Base-by-base conservation (phyloP, 768 basidiomycete species). In the Xanthoconium purpureum region DNA sequence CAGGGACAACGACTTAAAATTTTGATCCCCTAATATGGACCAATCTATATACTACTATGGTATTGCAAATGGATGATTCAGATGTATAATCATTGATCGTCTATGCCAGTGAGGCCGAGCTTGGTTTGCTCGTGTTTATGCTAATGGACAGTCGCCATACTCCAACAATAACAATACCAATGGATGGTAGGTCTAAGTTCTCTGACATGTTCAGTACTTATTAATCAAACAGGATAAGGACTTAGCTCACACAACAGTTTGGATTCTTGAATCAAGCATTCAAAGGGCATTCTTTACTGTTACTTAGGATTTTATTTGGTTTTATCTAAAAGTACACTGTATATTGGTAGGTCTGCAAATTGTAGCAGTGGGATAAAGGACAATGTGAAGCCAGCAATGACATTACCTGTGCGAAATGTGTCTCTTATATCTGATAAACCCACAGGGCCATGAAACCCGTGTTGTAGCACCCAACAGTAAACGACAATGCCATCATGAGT, bases 401-500 rank as follows among this genome's bases (percentile, higher is more conserved):
- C 20, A 37, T 18, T 10, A 63, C 58, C 14, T 45, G 47, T 52
- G 18, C 5, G n/a, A 42, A 50, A 37, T 10, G 17, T 4, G 17
- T 28, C 24, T 24, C 6, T 48, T 63, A 81, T 13, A 78, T 46
- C 50, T 77, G 75, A 68, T 84, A 87, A 6, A 83, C 64, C 60
- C 77, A 75, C 5, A 74, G 78, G 20, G 69, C 59, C 11, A 63
- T 62, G 62, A 83, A 83, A 13, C 24, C 24, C 24, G 2, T 4
- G 20, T n/a, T 12, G 59, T 83, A 85, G 20, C 86, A 77, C 32
- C 70, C 72, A 5, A 75, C 73, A 18, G 78, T 76, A 2, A 80
- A 83, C 5, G 79, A 63, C 49, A 88, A 78, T 9, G 78, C 71
- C 75, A 81, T 75, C n/a, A 79, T 59, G 3, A 85, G 84, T 59